phyloP scores from a whole-genome alignment of 2,329 filamentous ascomycete species.

The Pestalotiopsis sp. region DNA sequence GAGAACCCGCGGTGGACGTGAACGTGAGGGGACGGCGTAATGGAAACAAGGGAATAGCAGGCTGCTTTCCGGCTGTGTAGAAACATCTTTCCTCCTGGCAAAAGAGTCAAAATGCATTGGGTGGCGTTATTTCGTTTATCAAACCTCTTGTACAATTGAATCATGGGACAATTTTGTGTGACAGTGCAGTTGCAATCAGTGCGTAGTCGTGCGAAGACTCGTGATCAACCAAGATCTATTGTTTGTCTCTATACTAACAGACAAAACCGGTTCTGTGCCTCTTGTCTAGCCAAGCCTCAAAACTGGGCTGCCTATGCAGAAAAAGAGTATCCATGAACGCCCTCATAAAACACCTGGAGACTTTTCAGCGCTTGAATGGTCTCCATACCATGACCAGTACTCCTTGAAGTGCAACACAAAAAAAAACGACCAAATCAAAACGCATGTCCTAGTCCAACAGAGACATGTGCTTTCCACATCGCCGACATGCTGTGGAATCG shows the following conservation, averaged over 20 bases:
- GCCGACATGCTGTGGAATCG: not conserved
- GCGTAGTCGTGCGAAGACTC: not conserved
- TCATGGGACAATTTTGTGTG: not conserved
- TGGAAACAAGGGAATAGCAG: not conserved
- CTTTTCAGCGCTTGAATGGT: constrained; percentile 62
- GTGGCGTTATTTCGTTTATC: not conserved
- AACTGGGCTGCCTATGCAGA: not conserved
- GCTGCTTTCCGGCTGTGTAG: not conserved
- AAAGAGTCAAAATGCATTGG: not conserved
- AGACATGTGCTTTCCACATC: not conserved
- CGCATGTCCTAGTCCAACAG: not conserved
- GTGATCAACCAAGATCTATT: not conserved
- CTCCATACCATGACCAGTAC: constrained; percentile 34
- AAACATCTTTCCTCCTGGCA: not conserved
- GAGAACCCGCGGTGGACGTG: constrained; percentile 53
- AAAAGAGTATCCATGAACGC: not conserved
- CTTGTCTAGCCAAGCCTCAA: not conserved
- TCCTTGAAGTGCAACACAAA: not conserved
- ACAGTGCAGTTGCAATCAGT: not conserved
- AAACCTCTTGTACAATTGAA: not conserved
- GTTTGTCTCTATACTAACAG: not conserved
- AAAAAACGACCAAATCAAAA: not conserved
- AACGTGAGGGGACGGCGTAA: constrained; percentile 22
- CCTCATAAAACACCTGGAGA: constrained; percentile 38
- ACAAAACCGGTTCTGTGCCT: constrained; percentile 1